Conservation (phyloP, 768 basidiomycete genomes). For the Cytidiella melzeri region DNA sequence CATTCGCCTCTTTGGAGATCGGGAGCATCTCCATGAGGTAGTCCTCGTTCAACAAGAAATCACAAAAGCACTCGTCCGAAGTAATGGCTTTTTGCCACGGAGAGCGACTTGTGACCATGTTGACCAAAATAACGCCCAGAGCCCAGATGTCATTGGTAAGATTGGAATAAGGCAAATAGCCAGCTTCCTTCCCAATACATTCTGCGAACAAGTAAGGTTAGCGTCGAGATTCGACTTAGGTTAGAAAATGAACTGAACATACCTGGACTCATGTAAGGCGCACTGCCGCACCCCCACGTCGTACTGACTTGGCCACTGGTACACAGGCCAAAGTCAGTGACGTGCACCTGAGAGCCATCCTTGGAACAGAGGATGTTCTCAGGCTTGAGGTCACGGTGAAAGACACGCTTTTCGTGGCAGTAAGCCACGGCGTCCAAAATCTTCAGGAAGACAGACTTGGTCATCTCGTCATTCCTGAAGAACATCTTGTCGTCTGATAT, state of each 20-base stretch:
- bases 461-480: conserved; percentile 37
- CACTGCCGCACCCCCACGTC: conserved; percentile 18
- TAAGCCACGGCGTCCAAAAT: conserved; percentile 48
- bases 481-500: conserved; percentile 33
- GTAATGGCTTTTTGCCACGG: conserved; percentile 47
- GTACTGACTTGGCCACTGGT: conserved; percentile 16
- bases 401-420: conserved; percentile 44
- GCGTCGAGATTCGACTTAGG: background rate
- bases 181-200: conserved; percentile 19
- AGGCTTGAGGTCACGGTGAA: conserved; percentile 55
- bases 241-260: conserved; percentile 2
- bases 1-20: conserved; percentile 40
- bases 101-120: conserved; percentile 44
- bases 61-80: conserved; percentile 40
- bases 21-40: conserved; percentile 42
- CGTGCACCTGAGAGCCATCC: conserved; percentile 33
- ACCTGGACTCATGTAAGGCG: conserved; percentile 25
- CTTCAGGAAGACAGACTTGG: conserved; percentile 46
- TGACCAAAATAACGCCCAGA: conserved; percentile 46
- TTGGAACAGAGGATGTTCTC: conserved; percentile 41
- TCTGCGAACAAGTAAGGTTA: conserved; percentile 10
- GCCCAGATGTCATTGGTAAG: conserved; percentile 34
- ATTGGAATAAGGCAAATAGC: conserved; percentile 24
- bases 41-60: conserved; percentile 38
- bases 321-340: conserved; percentile 40